A percentile compares a stretch with the other conserved stretches of the same genome.
These are phyloP conservation scores for Calcarisporium arbuscula DNA, from an alignment of 2,329 filamentous ascomycete species.

Conservation along the genomic window DNA sequence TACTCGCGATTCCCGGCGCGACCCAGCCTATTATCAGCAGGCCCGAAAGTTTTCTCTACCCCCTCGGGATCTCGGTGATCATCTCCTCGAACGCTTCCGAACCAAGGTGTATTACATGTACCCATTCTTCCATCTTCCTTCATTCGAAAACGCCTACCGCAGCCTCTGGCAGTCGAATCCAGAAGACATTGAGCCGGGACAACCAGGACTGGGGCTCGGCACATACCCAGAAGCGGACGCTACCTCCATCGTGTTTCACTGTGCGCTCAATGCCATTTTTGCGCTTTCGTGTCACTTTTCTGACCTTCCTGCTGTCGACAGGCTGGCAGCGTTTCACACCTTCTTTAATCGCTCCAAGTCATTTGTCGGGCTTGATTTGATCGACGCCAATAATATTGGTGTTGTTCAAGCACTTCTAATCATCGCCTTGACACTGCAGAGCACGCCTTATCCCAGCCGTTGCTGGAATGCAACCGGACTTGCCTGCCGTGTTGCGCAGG, in stretches of 20 bases:
- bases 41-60: conserved; percentile 28
- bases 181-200: not conserved
- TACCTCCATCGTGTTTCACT: conserved; percentile 32
- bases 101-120: conserved; percentile 34
- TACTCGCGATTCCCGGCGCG: conserved; percentile 7
- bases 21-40: conserved; percentile 9
- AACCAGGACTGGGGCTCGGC: conserved; percentile 24
- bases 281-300: conserved; percentile 34
- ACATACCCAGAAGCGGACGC: conserved; percentile 17
- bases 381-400: conserved; percentile 28
- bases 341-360: conserved; percentile 28
- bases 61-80: conserved; percentile 33
- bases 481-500: conserved; percentile 33
- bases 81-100: conserved; percentile 32
- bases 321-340: conserved; percentile 13
- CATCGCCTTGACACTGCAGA: conserved; percentile 31
- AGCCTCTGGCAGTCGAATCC: conserved; percentile 26
- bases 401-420: conserved; percentile 35
- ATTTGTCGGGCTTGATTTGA: conserved; percentile 22
- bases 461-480: conserved; percentile 38
- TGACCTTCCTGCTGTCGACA: conserved; percentile 18
- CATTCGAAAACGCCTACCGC: conserved; percentile 33
- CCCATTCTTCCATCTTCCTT: conserved; percentile 34
- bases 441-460: conserved; percentile 30
- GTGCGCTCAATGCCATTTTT: conserved; percentile 35